Base-by-base conservation (phyloP, 805 yeast genomes). In the Barnettozyma populi region DNA sequence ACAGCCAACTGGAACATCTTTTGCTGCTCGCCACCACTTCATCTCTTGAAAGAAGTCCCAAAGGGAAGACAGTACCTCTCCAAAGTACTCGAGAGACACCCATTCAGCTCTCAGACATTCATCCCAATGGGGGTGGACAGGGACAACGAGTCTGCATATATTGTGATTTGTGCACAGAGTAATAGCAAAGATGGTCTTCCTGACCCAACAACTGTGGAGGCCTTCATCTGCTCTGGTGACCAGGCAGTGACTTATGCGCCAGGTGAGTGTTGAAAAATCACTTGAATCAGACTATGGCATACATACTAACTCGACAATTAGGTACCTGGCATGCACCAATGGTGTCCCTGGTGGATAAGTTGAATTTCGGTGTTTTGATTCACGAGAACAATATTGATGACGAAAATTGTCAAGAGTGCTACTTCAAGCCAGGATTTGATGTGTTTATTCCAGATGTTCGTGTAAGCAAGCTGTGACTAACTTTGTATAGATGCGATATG, bases 251-350 rank as follows among this genome's bases (percentile, higher is more conserved):
- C 97, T 0, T 90, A 90, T 63, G 95, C 90, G 0, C 78, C 76
- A 7, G 75, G 73, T 42, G 45, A 47, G 65, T 52, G 41, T 45
- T 7, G 6, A n/a, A 4, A 8, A 16, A 9, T 11, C 32, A 29
- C 7, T 29, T 29, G 32, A 29, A 29, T 29, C 13, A 14, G n/a
- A 29, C 7, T 25, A 25, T 10, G 29, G 6, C 6, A 7, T 5
- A 29, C 5, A 29, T 29, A 23, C 24, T 21, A 34, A 37, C 24
- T 18, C 14, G 7, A 16, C 11, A 5, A 18, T 4, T 35, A 35
- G 37, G 85, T 1, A 78, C 84, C 5, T 90, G 98, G 98, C 98
- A 90, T 63, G 96, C 97, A 0, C 97, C 98, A 3, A 90, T 90
- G 98, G 84, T 92, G 20, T 92, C 88, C 2, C 64, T 89, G 9